Evolutionary conservation across 2,329 filamentous ascomycete genomes (phyloP), one percentile per base, ranked within the genome.

Genomic region (Macroventuria anomochaeta): DNA sequence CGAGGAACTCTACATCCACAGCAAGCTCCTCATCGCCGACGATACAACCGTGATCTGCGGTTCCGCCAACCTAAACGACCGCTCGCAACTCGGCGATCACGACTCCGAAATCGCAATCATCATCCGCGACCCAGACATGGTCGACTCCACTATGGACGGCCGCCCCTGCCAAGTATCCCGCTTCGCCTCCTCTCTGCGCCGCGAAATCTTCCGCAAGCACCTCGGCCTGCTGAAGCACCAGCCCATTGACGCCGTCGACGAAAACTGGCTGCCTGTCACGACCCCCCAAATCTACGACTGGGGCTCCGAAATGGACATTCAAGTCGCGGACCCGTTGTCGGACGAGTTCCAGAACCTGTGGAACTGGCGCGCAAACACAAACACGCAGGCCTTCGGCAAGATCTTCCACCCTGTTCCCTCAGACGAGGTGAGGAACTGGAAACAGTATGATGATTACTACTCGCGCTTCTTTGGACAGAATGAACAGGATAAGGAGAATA

Each of bases 71-170:
- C 78, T 89, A 65, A 88, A 89, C 64, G 86, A 87, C 63, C 80
- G 85, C 49, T 93, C 88, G 3, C 90, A 96, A 77, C 83, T 96
- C 3, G 91, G 91, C 29, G 83, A 85, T 53, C 91, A 95, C 75
- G 92, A 96, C 76, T 91, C 87, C 1, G 92, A 96, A 72, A 91
- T 96, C 49, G 91, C 91, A n/a, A 89, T 96, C 59, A 83, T 96
- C 52, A 90, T 96, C 67, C 88, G 95, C 71, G 91, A 96, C 70
- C 83, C 85, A 2, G 84, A 87, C 1, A 79, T 86, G 1, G 79
- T 96, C 13, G 83, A 89, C 12, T 88, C 86, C 15, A 77, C 75
- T 55, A 96, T 96, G 90, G 83, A 88, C 58, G 90, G 90, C 3
- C 78, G 81, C 18, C 85, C 85, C 0, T 96, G 83, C 78, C 82